These are phyloP conservation scores for Arctium lappa DNA, from an alignment of 129 eudicot genomes.

Conservation along the genomic window DNA sequence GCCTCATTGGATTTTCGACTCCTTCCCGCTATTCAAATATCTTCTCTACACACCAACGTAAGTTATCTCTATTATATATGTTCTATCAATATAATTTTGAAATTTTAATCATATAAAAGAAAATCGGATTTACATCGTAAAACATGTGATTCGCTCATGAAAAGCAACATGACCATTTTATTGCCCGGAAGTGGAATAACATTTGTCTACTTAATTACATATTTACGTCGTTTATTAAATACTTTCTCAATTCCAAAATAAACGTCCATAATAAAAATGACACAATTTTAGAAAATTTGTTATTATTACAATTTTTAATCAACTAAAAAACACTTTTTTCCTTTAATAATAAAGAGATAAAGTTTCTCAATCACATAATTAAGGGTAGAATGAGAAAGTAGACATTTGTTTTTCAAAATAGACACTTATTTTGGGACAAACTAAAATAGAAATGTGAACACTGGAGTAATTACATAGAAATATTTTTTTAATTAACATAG, in stretches of 20 bases:
- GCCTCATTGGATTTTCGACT: conserved; percentile 59
- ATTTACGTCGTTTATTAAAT: neutral
- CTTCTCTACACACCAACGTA: conserved; percentile 81
- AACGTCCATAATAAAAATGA: no score
- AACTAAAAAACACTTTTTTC: no score
- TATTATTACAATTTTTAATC: no score
- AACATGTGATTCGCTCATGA: neutral
- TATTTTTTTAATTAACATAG: no score
- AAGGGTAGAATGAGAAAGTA: no score
- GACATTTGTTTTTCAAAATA: no score
- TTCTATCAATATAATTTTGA: neutral
- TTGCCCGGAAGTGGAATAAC: neutral
- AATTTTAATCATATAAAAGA: neutral
- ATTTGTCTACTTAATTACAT: neutral
- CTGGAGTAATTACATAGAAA: no score
- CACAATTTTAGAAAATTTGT: no score
- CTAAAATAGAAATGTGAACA: no score
- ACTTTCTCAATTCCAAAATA: neutral
- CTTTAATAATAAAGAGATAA: no score
- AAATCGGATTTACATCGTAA: neutral
- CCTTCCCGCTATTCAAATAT: conserved; percentile 53
- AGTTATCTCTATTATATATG: conserved; percentile 24
- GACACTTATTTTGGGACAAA: no score
- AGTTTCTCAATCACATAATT: no score
- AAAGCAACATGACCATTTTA: neutral